phyloP scores from a whole-genome alignment of 2,329 filamentous ascomycete species.

The Exophiala calicioides region DNA sequence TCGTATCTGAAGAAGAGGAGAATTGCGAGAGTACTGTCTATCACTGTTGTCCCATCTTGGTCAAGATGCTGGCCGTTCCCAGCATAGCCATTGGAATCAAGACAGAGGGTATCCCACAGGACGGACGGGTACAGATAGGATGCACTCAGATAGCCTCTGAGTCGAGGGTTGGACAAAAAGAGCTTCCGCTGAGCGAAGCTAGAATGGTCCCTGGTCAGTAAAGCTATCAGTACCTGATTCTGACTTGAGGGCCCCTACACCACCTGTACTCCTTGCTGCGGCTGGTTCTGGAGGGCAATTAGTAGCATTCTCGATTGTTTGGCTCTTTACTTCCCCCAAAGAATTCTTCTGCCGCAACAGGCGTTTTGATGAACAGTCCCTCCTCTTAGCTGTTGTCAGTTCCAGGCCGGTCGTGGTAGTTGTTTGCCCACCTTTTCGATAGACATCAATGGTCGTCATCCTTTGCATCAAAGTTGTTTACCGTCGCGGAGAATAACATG shows the following conservation, averaged over 20 bases:
- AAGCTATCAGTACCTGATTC: neutral
- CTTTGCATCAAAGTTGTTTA: neutral
- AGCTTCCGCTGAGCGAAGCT: constrained; percentile 15
- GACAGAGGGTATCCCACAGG: constrained; percentile 18
- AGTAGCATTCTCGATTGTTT: neutral
- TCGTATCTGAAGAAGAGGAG: neutral
- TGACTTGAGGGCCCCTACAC: constrained; percentile 4
- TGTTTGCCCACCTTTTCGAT: constrained; percentile 7
- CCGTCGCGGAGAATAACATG: neutral
- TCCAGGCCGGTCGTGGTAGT: neutral
- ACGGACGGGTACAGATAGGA: constrained; percentile 17
- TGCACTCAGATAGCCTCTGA: constrained; percentile 7
- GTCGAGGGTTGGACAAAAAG: neutral
- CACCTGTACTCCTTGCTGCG: constrained; percentile 12
- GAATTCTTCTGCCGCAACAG: constrained; percentile 5
- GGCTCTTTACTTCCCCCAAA: constrained; percentile 1
- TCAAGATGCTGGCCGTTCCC: constrained; percentile 4
- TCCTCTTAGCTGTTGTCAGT: neutral
- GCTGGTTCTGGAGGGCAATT: constrained; percentile 2
- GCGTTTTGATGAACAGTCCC: constrained; percentile 3
- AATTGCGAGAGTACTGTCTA: constrained; percentile 10
- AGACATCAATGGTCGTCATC: constrained; percentile 3
- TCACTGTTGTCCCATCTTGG: constrained; percentile 4
- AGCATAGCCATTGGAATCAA: constrained; percentile 19
- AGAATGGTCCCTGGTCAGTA: neutral